A percentile compares a stretch with the other conserved stretches of the same genome.
These are phyloP conservation scores for Eimeria praecox DNA, from an alignment of 169 alveolate species.

Conservation along the genomic window DNA sequence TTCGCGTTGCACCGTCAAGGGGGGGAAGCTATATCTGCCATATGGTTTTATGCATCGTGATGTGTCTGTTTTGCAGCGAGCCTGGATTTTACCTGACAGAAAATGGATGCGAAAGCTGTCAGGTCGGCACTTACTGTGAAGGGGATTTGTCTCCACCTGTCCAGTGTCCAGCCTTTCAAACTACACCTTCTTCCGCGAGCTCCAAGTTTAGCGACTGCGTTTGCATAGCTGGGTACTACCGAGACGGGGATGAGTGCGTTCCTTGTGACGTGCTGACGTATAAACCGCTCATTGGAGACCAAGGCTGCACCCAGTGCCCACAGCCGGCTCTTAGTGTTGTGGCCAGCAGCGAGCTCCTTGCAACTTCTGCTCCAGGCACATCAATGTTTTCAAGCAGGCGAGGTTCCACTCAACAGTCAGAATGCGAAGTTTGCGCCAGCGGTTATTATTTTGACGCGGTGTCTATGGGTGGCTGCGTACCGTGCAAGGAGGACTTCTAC, in stretches of 20 bases:
- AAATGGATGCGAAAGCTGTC: conserved; percentile 73
- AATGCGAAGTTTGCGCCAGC: conserved; percentile 76
- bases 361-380: conserved; percentile 61
- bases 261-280: conserved; percentile 70
- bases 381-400: conserved; percentile 65
- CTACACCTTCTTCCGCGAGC: conserved; percentile 54
- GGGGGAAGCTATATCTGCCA: background rate
- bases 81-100: conserved; percentile 70
- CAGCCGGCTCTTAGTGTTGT: conserved; percentile 77
- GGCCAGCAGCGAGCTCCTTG: conserved; percentile 14
- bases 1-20: background rate
- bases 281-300: conserved; percentile 64
- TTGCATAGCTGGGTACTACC: conserved; percentile 75
- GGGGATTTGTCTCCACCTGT: conserved; percentile 71
- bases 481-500: conserved; percentile 77
- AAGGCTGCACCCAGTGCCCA: conserved; percentile 79
- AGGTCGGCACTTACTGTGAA: conserved; percentile 69
- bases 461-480: conserved; percentile 77
- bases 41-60: background rate
- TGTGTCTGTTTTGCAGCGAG: conserved; percentile 65
- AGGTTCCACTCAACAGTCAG: conserved; percentile 73
- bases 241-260: conserved; percentile 64
- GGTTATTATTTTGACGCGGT: conserved; percentile 76
- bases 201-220: conserved; percentile 64
- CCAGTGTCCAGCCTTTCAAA: conserved; percentile 68